Evolutionary conservation across 257 asterid genomes (phyloP), one percentile per base, ranked within the genome.

Genomic region (Striga asiatica): DNA sequence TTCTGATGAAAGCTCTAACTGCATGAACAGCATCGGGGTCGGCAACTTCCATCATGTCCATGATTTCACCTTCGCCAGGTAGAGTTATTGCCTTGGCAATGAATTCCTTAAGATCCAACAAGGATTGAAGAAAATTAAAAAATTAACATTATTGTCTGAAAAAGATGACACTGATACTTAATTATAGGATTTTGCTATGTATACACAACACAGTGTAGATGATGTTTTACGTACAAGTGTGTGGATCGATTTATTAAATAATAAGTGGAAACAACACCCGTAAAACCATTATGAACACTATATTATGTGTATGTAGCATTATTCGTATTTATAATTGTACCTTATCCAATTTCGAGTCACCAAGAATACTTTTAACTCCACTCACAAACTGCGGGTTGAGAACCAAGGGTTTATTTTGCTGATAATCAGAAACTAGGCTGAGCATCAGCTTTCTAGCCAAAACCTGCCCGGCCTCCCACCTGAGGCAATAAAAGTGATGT

Each of bases 11-110:
- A 37, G 65, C 63, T 49, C 93, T 73, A 50, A 82, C 95, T 3
- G 89, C 83, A 62, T 82, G 84, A 75, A 85, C 94, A 31, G 95
- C 95, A 71, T 85, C 95, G 3, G 95, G 95, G 65, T 85, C 95
- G 17, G 95, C 95, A 62, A 80, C 78, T 65, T 76, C 78, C 94
- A 85, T 70, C 81, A 82, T 57, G 79, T 85, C 95, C 95, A 82
- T 82, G 64, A 85, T 80, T 71, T 85, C 95, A 24, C 94, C 91
- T 51, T 50, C 76, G 56, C 95, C 94, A 7, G 95, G 95, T 50
- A 85, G 62, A 62, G 87, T 82, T 46, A 85, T 49, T 50, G 95
- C 94, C 81, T 80, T 85, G 2, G 95, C 81, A 62, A 85, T 80
- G 68, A 85, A 85, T 71, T 85, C 95, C 95, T 85, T 61, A 32